Conservation (phyloP, 1,139 yeast species). For the Petasospora rhodanensis region DNA sequence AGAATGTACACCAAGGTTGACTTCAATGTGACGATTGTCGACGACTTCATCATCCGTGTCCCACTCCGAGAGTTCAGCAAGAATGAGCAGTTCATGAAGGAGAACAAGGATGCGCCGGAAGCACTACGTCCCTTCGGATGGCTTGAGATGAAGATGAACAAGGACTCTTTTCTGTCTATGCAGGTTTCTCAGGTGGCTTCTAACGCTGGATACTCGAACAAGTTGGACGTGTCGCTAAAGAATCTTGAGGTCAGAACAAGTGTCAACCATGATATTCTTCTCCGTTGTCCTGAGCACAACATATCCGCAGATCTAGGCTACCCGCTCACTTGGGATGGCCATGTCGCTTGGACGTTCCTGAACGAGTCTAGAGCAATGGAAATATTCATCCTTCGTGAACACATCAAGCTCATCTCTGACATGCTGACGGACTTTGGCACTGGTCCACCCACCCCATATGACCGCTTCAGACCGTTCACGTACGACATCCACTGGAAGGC, state of each 20-base stretch:
- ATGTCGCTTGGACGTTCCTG: constrained; percentile 61
- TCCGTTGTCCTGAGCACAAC: constrained; percentile 57
- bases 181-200: constrained; percentile 52
- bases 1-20: constrained; percentile 57
- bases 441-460: constrained; percentile 71
- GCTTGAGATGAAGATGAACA: constrained; percentile 68
- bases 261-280: constrained; percentile 80
- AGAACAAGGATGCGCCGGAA: constrained; percentile 31
- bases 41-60: constrained; percentile 65
- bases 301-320: constrained; percentile 55
- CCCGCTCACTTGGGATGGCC: constrained; percentile 82
- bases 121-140: constrained; percentile 72
- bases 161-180: constrained; percentile 46
- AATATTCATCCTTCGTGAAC: constrained; percentile 77
- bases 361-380: constrained; percentile 50
- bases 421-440: constrained; percentile 70
- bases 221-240: constrained; percentile 42
- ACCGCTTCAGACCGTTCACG: constrained; percentile 64
- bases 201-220: constrained; percentile 56
- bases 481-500: constrained; percentile 61
- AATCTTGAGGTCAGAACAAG: constrained; percentile 72
- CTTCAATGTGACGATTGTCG: constrained; percentile 46
- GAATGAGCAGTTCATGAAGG: constrained; percentile 41
- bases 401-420: constrained; percentile 70
- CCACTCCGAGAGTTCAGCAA: constrained; percentile 87